Evolutionary conservation across 371 early-diverging fungal genomes (phyloP), one percentile per base, ranked within the genome.

Genomic region (Lichtheimia hyalospora): DNA sequence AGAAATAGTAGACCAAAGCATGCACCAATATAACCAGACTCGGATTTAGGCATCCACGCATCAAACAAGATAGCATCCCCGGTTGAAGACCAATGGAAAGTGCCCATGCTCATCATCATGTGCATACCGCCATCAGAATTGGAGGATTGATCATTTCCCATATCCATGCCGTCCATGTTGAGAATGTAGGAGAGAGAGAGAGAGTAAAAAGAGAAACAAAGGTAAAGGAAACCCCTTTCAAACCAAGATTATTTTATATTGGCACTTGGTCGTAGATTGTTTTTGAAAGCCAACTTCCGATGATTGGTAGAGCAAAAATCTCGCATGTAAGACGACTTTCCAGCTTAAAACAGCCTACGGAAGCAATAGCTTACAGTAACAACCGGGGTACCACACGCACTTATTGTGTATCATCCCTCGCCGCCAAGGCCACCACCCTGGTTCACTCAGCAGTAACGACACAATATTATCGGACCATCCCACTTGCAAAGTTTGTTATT

Each of bases 21-120:
- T 7, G 84, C 79, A 27, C 86, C 86, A 49, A 83, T 77, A 34
- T 82, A 84, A 41, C 75, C 71, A n/a, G 76, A 62, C 60, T 85
- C 82, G 4, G 78, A 69, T n/a, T 60, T 48, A 21, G 81, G 81
- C 7, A 77, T 52, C 77, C 77, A 81, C 13, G 61, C 52, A 25
- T 63, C 55, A n/a, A 81, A 62, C 69, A 71, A 77, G 10, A 81
- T 24, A 16, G 74, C 74, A 58, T 77, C 78, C 10, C 73, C 76
- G 34, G 58, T 20, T 12, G 62, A 59, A 5, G 66, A 46, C 80
- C 80, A 80, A 48, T 80, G 80, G 48, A 76, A 80, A 10, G 71
- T 70, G 5, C 80, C 80, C 80, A 80, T 80, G 16, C 55, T 39
- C 67, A 71, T 74, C 23, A 16, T 54, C 55, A 56, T 62, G 12